phyloP scores from a whole-genome alignment of 2,329 filamentous ascomycete species.

The Teratosphaeria destructans region DNA sequence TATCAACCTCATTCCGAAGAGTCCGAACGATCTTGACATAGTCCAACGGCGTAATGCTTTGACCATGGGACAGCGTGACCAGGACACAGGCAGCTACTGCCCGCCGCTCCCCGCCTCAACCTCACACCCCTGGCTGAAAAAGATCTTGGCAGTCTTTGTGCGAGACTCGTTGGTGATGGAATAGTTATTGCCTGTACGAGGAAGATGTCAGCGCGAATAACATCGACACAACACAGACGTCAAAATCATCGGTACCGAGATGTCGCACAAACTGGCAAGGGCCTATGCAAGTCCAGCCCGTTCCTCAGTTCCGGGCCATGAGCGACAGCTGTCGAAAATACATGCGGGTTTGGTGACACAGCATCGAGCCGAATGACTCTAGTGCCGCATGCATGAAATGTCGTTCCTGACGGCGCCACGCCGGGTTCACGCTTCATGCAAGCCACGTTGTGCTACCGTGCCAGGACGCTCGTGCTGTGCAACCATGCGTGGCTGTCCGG shows the following conservation, averaged over 20 bases:
- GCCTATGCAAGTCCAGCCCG: not conserved
- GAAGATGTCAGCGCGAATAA: not conserved
- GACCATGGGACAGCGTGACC: not conserved
- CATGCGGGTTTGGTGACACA: not conserved
- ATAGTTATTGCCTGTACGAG: constrained; percentile 74
- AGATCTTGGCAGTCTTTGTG: constrained; percentile 62
- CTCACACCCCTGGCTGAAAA: constrained; percentile 85
- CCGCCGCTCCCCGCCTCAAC: constrained; percentile 5
- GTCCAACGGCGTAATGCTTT: not conserved
- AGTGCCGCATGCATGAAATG: not conserved
- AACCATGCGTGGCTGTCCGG: not conserved
- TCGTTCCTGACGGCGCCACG: not conserved
- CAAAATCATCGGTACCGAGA: not conserved
- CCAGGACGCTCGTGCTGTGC: not conserved
- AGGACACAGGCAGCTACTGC: not conserved
- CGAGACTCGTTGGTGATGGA: constrained; percentile 70
- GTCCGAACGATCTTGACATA: not conserved
- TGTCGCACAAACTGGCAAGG: not conserved
- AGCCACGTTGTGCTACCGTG: not conserved
- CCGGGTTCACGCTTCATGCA: not conserved
- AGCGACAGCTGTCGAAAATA: not conserved
- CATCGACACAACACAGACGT: not conserved
- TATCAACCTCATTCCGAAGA: not conserved
- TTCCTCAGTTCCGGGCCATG: not conserved
- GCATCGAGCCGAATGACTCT: not conserved